Base-by-base conservation (phyloP, 345 rosid species). In the Populus nigra region DNA sequence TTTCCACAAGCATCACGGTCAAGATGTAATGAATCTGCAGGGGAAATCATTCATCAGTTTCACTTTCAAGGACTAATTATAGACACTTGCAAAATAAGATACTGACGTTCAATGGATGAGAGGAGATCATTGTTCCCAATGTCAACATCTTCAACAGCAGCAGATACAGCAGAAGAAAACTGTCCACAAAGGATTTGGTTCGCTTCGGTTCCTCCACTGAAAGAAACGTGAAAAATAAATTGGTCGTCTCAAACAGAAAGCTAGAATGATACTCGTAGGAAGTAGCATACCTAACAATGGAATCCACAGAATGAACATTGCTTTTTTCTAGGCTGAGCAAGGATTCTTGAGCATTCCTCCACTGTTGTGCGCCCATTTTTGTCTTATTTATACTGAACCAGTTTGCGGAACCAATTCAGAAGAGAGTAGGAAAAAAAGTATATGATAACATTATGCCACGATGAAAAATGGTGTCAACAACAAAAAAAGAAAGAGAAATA, bases 291-390 rank as follows among this genome's bases (percentile, higher is more conserved):
- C 95, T 89, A 73, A 91, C 90, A 76, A 96, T 90, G 38, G 97
- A 91, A 81, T 90, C 89, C 69, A 94, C 94, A 49, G 99, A 92
- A 84, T 88, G 91, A 69, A 96, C 97, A 49, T 91, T 94, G 81
- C 87, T 80, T 79, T 87, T 87, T 83, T 96, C 99, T 77, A 92
- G 85, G 78, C 84, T 80, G 73, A 92, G 87, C 86, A 96, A 82
- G 78, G 97, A 94, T 78, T 90, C 97, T 84, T 90, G 95, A 77
- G 97, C 97, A 76, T 89, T 85, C 80, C 81, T 88, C 99, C 99
- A 96, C 70, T 92, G 98, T 39, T 88, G 88, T 61, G 90, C 87
- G 29, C 96, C 96, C 90, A 88, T 83, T 83, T 86, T 86, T 33
- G 94, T 89, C 88, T 90, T 94, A 77, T 80, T 84, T 89, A 90